These are phyloP conservation scores for Polychytrium aggregatum DNA, from an alignment of 192 early-diverging fungal species.

Conservation along the genomic window DNA sequence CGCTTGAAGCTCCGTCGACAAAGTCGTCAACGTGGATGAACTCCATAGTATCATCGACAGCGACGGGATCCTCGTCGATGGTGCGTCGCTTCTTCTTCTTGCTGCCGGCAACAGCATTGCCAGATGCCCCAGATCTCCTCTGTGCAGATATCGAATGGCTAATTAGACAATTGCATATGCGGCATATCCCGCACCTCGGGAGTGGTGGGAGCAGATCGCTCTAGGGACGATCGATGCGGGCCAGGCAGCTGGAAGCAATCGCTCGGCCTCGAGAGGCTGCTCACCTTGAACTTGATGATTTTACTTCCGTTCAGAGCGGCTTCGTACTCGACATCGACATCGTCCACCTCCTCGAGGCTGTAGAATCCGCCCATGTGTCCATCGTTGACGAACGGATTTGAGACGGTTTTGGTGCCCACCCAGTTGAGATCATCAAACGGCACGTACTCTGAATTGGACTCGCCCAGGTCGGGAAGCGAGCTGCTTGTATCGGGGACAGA, in stretches of 20 bases:
- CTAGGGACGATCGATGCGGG: too few relatives aligned
- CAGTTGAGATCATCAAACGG: too few relatives aligned
- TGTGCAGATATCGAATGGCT: neutral
- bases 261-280: too few relatives aligned
- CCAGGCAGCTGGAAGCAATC: too few relatives aligned
- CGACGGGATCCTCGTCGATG: neutral
- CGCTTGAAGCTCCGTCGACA: conserved; percentile 34
- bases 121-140: too few relatives aligned
- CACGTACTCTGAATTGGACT: too few relatives aligned
- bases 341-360: conserved; percentile 78
- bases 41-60: neutral
- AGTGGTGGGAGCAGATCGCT: too few relatives aligned
- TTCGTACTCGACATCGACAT: conserved; percentile 67
- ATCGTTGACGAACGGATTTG: conserved; percentile 30
- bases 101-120: neutral
- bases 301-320: conserved; percentile 49
- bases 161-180: too few relatives aligned
- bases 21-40: conserved; percentile 76
- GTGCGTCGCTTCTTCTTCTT: neutral
- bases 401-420: too few relatives aligned
- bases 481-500: too few relatives aligned
- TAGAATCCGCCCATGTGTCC: conserved; percentile 67
- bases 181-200: too few relatives aligned
- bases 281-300: conserved; percentile 63
- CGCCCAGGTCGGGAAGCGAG: too few relatives aligned